Conservation (phyloP, 805 yeast genomes). For the Saccharomycopsis schoenii region DNA sequence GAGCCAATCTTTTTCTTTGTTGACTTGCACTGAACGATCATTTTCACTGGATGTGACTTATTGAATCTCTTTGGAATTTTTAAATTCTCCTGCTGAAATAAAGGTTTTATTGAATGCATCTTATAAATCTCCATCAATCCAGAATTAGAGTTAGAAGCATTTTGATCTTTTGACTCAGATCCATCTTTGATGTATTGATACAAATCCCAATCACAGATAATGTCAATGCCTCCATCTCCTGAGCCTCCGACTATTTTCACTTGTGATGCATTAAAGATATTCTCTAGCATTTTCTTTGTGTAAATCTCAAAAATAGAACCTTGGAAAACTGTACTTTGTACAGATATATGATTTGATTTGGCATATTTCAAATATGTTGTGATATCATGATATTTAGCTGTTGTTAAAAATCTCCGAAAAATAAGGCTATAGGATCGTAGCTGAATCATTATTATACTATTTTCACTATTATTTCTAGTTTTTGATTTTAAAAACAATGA, state of each 20-base stretch:
- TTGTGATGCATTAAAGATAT: background rate
- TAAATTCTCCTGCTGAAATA: background rate
- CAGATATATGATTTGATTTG: constrained; percentile 1
- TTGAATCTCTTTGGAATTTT: background rate
- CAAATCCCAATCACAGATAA: constrained; percentile 16
- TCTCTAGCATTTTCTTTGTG: constrained; percentile 7
- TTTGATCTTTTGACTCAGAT: background rate
- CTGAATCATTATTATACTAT: background rate
- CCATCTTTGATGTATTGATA: constrained; percentile 1
- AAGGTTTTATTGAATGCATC: background rate
- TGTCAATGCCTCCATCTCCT: constrained; percentile 17
- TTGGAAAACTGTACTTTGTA: constrained; percentile 9
- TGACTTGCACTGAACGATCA: constrained; percentile 16
- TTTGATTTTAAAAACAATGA: background rate
- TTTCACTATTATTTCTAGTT: background rate
- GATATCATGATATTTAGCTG: constrained; percentile 3
- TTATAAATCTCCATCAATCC: background rate
- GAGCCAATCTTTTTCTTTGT: constrained; percentile 11
- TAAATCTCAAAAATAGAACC: constrained; percentile 15
- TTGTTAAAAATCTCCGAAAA: background rate
- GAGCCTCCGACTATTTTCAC: constrained; percentile 16
- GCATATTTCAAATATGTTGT: constrained; percentile 7
- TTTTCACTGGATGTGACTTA: background rate
- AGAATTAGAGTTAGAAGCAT: background rate
- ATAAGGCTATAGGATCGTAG: background rate